phyloP scores from a whole-genome alignment of 208 protist genomes.

The Phytomonas francai region DNA sequence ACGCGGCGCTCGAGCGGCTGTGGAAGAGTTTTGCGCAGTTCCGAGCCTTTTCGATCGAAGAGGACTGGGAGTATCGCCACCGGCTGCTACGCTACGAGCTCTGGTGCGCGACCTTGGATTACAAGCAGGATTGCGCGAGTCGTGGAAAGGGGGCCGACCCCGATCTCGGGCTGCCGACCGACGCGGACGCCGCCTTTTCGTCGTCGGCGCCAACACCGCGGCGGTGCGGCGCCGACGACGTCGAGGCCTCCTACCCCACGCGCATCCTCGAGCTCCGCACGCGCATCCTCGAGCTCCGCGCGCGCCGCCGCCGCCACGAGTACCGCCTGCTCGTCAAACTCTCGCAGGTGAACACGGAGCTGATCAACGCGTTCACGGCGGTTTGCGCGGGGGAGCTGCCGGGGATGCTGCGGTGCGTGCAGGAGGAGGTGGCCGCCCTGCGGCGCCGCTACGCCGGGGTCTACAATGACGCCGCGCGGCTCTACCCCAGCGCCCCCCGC shows the following conservation, averaged over 20 bases:
- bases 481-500: neutral
- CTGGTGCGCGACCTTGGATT: no score
- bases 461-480: constrained; percentile 13
- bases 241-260: neutral
- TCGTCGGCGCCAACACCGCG: neutral
- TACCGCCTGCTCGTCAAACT: constrained; percentile 41
- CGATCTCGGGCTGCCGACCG: neutral
- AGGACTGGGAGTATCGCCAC: no score
- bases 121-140: neutral
- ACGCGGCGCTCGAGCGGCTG: no score
- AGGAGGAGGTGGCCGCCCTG: constrained; percentile 15
- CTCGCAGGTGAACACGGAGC: constrained; percentile 71
- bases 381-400: constrained; percentile 24
- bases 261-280: no score
- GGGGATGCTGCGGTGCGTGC: constrained; percentile 15
- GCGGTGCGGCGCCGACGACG: neutral
- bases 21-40: no score
- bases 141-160: constrained; percentile 15
- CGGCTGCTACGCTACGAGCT: no score
- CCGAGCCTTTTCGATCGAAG: no score
- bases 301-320: constrained; percentile 23
- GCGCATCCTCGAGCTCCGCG: constrained; percentile 8
- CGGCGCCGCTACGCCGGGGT: constrained; percentile 13
- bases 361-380: constrained; percentile 75
- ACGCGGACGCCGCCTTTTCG: neutral